These are phyloP conservation scores for Cenchrus purpureus DNA, from an alignment of 176 grass and related monocot genomes.

Conservation along the genomic window DNA sequence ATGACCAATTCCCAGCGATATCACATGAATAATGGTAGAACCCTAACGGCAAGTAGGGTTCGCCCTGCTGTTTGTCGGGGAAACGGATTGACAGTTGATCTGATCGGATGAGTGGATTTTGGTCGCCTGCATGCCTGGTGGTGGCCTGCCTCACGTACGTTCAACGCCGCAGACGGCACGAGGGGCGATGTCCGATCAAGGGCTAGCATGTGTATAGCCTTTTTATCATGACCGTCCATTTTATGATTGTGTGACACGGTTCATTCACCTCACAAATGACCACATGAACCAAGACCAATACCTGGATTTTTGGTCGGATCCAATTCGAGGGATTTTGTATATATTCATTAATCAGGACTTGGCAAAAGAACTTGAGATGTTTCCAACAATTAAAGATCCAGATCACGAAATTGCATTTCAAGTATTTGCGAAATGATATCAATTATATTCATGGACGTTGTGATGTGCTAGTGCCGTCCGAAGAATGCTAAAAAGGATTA, in stretches of 20 bases:
- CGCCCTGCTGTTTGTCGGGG: slow-evolving; percentile 16
- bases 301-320: neutral
- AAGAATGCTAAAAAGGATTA: neutral
- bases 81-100: slow-evolving; percentile 45
- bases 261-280: no score
- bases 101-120: slow-evolving; percentile 9
- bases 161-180: neutral
- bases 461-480: neutral
- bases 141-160: neutral
- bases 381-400: neutral
- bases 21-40: slow-evolving; percentile 2
- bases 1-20: slow-evolving; percentile 33
- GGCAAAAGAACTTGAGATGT: neutral
- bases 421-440: neutral
- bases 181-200: neutral
- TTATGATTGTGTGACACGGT: neutral
- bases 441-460: neutral
- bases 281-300: neutral
- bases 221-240: neutral
- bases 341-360: neutral
- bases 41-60: slow-evolving; percentile 15
- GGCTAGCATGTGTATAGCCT: neutral
- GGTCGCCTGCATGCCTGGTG: neutral
- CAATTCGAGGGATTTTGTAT: neutral
- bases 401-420: slow-evolving; percentile 11